A percentile compares a stretch with the other conserved stretches of the same genome.
Conservation (phyloP, 768 basidiomycete species). For the Xerocomus potaroensis region DNA sequence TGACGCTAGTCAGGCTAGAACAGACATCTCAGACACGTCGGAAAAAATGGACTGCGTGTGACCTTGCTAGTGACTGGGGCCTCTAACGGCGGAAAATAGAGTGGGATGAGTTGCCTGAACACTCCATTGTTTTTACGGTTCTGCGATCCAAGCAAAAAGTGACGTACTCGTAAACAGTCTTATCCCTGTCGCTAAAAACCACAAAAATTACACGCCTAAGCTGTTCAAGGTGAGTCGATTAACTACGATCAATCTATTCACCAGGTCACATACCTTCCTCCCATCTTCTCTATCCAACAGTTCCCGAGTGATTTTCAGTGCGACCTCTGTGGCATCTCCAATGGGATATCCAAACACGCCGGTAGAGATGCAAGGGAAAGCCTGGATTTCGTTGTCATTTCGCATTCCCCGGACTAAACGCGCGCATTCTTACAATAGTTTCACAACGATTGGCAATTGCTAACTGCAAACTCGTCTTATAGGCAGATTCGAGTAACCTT, state of each 20-base stretch:
- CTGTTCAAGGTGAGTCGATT: slow-evolving; percentile 26
- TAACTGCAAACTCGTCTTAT: slow-evolving; percentile 56
- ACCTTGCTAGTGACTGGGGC: not conserved
- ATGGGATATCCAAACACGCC: slow-evolving; percentile 79
- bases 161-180: slow-evolving; percentile 60
- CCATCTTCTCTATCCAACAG: slow-evolving; percentile 52
- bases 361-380: slow-evolving; percentile 78
- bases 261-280: slow-evolving; percentile 34
- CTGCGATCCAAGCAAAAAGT: not conserved
- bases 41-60: no score
- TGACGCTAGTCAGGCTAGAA: no score
- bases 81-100: slow-evolving; percentile 51
- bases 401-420: no score
- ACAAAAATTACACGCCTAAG: slow-evolving; percentile 75
- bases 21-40: no score
- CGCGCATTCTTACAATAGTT: slow-evolving; percentile 52
- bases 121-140: not conserved
- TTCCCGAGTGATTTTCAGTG: slow-evolving; percentile 52
- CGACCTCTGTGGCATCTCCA: slow-evolving; percentile 64
- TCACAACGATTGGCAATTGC: slow-evolving; percentile 56
- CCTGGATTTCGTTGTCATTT: slow-evolving; percentile 37
- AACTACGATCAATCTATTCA: not conserved
- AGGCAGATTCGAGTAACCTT: slow-evolving; percentile 61
- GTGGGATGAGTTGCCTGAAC: slow-evolving; percentile 47
- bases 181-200: slow-evolving; percentile 64